A percentile compares a stretch with the other conserved stretches of the same genome.
phyloP scores from a whole-genome alignment of 495 filamentous ascomycete species.

The Schizothecium vesticola region DNA sequence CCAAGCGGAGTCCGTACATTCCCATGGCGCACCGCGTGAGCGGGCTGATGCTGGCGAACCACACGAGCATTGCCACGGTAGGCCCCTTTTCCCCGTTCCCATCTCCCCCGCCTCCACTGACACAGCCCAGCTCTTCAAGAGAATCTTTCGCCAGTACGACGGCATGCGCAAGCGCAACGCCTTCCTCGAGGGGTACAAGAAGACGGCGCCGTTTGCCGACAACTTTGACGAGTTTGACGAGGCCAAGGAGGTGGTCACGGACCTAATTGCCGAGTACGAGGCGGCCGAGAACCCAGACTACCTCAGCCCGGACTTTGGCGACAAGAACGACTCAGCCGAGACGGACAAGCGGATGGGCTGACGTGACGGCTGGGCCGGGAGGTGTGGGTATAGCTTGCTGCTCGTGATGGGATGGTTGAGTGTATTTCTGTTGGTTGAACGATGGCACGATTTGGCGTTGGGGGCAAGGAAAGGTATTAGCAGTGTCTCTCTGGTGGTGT shows the following conservation, averaged over 20 bases:
- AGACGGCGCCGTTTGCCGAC: conserved; percentile 84
- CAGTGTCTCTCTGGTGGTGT: background rate
- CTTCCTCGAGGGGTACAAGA: conserved; percentile 92
- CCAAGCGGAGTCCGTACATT: conserved; percentile 93
- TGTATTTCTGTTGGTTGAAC: background rate
- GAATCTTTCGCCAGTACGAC: conserved; percentile 85
- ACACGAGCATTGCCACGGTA: conserved; percentile 91
- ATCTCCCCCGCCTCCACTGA: background rate
- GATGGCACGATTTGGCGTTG: conserved; percentile 4
- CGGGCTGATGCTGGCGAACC: conserved; percentile 95
- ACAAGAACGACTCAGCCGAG: conserved; percentile 39
- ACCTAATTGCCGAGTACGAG: conserved; percentile 90
- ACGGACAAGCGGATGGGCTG: conserved; percentile 39
- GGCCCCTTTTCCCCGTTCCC: conserved; percentile 15
- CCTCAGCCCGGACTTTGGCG: conserved; percentile 61
- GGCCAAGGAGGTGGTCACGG: conserved; percentile 78
- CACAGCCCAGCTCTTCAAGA: conserved; percentile 18
- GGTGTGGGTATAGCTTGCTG: background rate
- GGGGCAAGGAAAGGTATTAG: background rate
- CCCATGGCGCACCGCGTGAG: conserved; percentile 87
- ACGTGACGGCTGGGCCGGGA: conserved; percentile 1
- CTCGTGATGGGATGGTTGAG: background rate
- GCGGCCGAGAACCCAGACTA: conserved; percentile 88
- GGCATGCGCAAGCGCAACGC: conserved; percentile 92
- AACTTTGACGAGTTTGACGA: conserved; percentile 95